These are phyloP conservation scores for Lactuca saligna DNA, from an alignment of 129 eudicot genomes.

Conservation along the genomic window DNA sequence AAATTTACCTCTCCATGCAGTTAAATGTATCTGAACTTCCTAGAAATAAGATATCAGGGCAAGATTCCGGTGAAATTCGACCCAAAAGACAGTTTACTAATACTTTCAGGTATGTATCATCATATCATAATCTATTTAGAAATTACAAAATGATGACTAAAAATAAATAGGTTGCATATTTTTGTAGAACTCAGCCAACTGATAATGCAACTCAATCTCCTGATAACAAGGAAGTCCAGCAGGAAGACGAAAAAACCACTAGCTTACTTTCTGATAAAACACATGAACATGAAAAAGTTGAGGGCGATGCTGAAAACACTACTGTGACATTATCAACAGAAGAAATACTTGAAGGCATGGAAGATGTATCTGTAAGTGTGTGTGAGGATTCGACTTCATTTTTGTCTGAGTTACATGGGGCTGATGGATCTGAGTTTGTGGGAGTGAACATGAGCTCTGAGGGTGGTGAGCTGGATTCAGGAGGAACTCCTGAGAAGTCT, in stretches of 20 bases:
- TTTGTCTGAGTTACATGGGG: slow-evolving; percentile 46
- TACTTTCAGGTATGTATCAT: slow-evolving; percentile 43
- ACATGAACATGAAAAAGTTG: slow-evolving; percentile 19
- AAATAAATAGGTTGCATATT: slow-evolving; percentile 1
- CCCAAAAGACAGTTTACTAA: slow-evolving; percentile 38
- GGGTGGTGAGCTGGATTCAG: slow-evolving; percentile 1
- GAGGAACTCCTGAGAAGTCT: slow-evolving; percentile 13
- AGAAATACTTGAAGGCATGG: slow-evolving; percentile 34
- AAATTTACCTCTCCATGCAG: slow-evolving; percentile 42
- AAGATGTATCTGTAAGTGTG: slow-evolving; percentile 31
- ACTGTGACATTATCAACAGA: slow-evolving; percentile 25
- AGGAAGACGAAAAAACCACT: slow-evolving; percentile 13
- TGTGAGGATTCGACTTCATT: slow-evolving; percentile 46
- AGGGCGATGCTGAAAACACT: slow-evolving; percentile 24
- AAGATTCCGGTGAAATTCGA: slow-evolving; percentile 66
- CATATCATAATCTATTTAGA: neutral
- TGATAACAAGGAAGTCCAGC: slow-evolving; percentile 18
- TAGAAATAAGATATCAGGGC: slow-evolving; percentile 87
- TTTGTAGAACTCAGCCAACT: slow-evolving; percentile 36
- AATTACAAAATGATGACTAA: neutral
- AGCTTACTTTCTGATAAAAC: slow-evolving; percentile 2
- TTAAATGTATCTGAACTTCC: slow-evolving; percentile 68
- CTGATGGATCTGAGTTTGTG: slow-evolving; percentile 29
- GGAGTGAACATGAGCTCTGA: slow-evolving; percentile 27
- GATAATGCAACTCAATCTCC: slow-evolving; percentile 37